Evolutionary conservation across 2,329 filamentous ascomycete species (phyloP).

Genomic region (Xylariaceae sp.): DNA sequence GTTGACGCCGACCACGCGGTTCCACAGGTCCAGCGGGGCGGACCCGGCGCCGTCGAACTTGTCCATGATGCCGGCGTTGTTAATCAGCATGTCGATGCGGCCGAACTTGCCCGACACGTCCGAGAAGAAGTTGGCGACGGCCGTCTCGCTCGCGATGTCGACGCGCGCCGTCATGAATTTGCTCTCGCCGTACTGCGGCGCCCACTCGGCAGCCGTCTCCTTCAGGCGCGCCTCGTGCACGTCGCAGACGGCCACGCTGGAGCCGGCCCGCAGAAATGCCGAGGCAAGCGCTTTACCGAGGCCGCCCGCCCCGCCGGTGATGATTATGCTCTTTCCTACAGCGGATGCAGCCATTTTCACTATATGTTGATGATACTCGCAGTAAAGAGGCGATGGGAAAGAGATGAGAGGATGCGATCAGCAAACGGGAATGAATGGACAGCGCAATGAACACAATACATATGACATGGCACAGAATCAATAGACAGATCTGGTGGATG

Average conservation of each 20-base stretch:
- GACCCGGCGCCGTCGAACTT: constrained; percentile 47
- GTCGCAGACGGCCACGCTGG: constrained; percentile 32
- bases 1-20: constrained; percentile 50
- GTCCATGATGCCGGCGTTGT: constrained; percentile 55
- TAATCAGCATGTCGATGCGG: constrained; percentile 52
- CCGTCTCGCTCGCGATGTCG: constrained; percentile 30
- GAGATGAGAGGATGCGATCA: too few species aligned
- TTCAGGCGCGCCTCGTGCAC: constrained; percentile 27
- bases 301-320: constrained; percentile 32
- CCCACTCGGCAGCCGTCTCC: constrained; percentile 14
- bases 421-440: too few species aligned
- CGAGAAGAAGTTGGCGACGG: constrained; percentile 28
- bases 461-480: too few species aligned
- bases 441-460: too few species aligned
- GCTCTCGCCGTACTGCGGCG: constrained; percentile 1
- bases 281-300: constrained; percentile 32
- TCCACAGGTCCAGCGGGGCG: constrained; percentile 42
- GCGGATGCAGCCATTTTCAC: constrained; percentile 10
- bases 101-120: constrained; percentile 31
- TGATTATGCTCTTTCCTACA: constrained; percentile 21
- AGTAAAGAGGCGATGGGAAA: too few species aligned
- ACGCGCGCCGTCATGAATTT: constrained; percentile 24
- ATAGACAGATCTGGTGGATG: not conserved
- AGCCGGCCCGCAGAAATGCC: constrained; percentile 30
- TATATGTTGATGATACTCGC: not conserved